Evolutionary conservation across 257 asterid genomes (phyloP).

Genomic region (Lavandula angustifolia): DNA sequence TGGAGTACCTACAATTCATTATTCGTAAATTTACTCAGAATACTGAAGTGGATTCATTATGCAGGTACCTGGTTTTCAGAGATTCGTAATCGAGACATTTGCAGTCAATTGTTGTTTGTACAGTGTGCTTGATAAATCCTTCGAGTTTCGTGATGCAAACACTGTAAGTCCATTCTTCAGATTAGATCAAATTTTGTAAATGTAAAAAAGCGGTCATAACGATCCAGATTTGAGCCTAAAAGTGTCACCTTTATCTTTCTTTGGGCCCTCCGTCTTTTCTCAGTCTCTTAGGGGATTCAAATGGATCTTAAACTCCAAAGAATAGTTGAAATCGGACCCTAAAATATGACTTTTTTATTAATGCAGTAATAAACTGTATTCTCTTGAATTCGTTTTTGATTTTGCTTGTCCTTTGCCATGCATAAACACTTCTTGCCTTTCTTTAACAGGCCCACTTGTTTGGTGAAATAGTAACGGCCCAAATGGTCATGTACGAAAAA

Average conservation of each 20-base stretch:
- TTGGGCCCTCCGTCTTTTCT: background rate
- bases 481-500: conserved; percentile 83
- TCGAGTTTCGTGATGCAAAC: conserved; percentile 85
- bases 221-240: background rate
- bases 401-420: background rate
- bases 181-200: background rate
- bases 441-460: conserved; percentile 62
- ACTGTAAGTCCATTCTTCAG: conserved; percentile 61
- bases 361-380: background rate
- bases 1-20: background rate
- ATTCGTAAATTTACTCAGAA: conserved; percentile 16
- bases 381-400: background rate
- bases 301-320: no score
- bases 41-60: conserved; percentile 33
- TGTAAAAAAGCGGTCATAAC: background rate
- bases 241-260: background rate
- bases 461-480: conserved; percentile 73
- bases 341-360: no score
- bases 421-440: conserved; percentile 17
- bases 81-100: conserved; percentile 74
- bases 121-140: conserved; percentile 94
- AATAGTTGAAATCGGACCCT: no score
- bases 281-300: no score
- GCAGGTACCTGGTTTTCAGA: conserved; percentile 94
- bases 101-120: conserved; percentile 82